These are phyloP conservation scores for Aurantiochytrium sp. DNA, from an alignment of 108 stramenopile genomes.

Conservation along the genomic window DNA sequence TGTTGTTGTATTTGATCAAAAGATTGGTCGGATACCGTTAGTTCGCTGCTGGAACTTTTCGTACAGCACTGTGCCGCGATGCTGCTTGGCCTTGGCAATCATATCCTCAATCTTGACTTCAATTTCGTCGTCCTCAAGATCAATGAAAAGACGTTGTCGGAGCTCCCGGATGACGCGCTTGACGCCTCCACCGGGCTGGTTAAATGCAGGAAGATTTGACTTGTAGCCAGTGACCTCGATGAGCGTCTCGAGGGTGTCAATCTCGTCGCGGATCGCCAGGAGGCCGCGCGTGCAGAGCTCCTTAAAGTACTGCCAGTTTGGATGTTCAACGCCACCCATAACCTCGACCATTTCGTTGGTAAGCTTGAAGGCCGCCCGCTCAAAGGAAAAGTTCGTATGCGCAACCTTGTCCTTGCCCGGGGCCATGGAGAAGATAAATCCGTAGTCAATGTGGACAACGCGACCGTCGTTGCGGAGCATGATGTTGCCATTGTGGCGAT, in stretches of 20 bases:
- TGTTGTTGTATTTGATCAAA: not conserved
- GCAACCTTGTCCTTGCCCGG: conserved; percentile 56
- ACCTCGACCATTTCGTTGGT: conserved; percentile 88
- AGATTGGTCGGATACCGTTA: not conserved
- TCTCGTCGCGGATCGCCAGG: not conserved
- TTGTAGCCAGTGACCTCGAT: not conserved
- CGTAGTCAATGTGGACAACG: conserved; percentile 96
- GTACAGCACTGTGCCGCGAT: not conserved
- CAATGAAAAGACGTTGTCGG: not conserved
- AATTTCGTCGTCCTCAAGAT: not conserved
- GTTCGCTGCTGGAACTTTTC: not conserved
- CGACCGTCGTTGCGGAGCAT: conserved; percentile 85
- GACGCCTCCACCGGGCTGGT: not conserved
- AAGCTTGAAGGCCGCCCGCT: conserved; percentile 90
- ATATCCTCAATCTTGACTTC: not conserved
- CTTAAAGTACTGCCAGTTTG: not conserved
- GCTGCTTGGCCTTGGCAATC: not conserved
- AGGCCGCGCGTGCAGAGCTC: conserved; percentile 5
- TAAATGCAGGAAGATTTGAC: not conserved
- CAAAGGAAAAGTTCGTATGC: conserved; percentile 72
- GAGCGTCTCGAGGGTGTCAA: not conserved
- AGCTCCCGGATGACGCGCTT: not conserved
- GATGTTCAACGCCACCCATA: not conserved
- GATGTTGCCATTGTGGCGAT: conserved; percentile 91
- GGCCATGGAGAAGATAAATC: conserved; percentile 88